phyloP scores from a whole-genome alignment of 2,329 filamentous ascomycete species.

The Rugonectria rugulosa region DNA sequence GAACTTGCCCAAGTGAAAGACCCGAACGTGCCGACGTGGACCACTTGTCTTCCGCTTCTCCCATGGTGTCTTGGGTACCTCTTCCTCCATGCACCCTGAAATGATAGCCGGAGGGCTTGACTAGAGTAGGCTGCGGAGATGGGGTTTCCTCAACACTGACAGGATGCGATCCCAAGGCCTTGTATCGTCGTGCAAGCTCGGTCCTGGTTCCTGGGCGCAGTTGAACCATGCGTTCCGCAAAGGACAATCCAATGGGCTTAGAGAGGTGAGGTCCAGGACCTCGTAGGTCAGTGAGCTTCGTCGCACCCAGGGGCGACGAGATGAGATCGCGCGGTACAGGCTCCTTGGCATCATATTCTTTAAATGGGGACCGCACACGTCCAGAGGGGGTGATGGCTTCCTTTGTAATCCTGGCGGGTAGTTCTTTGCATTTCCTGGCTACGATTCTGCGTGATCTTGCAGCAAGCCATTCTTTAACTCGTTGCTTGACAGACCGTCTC shows the following conservation, averaged over 20 bases:
- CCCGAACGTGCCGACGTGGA: not conserved
- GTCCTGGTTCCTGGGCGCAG: not conserved
- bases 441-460: too few species aligned
- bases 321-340: not conserved
- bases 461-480: too few species aligned
- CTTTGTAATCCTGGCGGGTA: not conserved
- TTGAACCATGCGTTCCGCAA: not conserved
- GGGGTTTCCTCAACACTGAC: too few species aligned
- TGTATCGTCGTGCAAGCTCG: not conserved
- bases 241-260: not conserved
- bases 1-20: too few species aligned
- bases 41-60: slow-evolving; percentile 1
- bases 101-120: not conserved
- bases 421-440: too few species aligned
- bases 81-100: slow-evolving; percentile 43
- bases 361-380: not conserved
- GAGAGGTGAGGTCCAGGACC: not conserved
- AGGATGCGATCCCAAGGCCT: slow-evolving; percentile 1
- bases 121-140: not conserved
- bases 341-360: not conserved
- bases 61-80: not conserved
- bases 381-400: too few species aligned
- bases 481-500: too few species aligned
- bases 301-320: not conserved
- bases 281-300: not conserved